These are phyloP conservation scores for Synura sp. DNA, from an alignment of 352 stramenopile species.

Conservation along the genomic window DNA sequence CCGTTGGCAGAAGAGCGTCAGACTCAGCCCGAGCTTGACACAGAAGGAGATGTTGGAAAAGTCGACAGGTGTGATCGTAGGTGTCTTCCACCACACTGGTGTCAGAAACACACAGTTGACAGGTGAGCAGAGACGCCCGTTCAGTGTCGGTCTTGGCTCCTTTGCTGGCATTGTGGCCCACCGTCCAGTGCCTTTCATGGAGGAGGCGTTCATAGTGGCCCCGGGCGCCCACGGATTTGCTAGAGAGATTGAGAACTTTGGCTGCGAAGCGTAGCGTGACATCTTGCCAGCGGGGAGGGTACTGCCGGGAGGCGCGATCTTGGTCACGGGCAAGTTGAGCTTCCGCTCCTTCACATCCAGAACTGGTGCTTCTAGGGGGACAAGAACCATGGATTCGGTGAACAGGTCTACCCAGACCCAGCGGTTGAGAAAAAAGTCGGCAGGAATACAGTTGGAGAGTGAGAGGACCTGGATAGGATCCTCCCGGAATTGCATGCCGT, in stretches of 20 bases:
- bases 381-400: neutral
- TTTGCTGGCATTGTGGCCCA: neutral
- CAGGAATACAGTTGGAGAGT: neutral
- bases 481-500: slow-evolving; percentile 9
- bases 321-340: too few species aligned
- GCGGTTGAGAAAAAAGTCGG: too few species aligned
- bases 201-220: slow-evolving; percentile 23
- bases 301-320: too few species aligned
- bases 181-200: slow-evolving; percentile 19
- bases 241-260: too few species aligned
- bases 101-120: too few species aligned
- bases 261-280: slow-evolving; percentile 8
- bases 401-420: slow-evolving; percentile 1
- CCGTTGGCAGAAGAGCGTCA: too few species aligned
- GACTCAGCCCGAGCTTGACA: too few species aligned
- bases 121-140: neutral
- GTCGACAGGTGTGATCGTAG: too few species aligned
- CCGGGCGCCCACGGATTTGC: slow-evolving; percentile 16
- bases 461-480: neutral
- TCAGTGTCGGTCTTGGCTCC: neutral
- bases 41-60: too few species aligned
- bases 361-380: neutral
- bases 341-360: slow-evolving; percentile 24
- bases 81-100: too few species aligned
- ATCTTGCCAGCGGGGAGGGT: too few species aligned